phyloP scores from a whole-genome alignment of 192 early-diverging fungal genomes.

The Gryganskiella cystojenkinii region DNA sequence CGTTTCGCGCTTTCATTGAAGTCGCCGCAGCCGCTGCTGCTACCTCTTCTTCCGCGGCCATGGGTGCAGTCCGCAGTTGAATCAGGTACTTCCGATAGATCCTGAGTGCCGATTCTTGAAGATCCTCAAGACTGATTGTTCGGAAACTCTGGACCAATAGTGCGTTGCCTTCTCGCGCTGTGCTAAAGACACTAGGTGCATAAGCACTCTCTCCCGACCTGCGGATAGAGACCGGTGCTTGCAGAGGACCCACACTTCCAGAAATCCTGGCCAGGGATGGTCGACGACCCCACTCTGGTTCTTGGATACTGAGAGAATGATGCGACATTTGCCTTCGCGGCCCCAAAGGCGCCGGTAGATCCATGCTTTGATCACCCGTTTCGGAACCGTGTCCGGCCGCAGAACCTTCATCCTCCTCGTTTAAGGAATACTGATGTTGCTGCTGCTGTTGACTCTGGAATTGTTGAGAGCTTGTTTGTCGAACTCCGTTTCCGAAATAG shows the following conservation, averaged over 20 bases:
- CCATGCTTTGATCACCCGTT: not conserved
- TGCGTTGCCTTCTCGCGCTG: constrained; percentile 11
- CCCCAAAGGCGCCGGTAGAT: not conserved
- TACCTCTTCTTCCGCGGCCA: constrained; percentile 35
- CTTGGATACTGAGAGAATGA: constrained; percentile 3
- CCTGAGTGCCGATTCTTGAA: constrained; percentile 43
- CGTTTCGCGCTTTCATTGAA: not conserved
- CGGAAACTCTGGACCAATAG: constrained; percentile 34
- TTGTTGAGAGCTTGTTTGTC: constrained; percentile 13
- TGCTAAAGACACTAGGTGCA: constrained; percentile 32
- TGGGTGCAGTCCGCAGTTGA: constrained; percentile 38
- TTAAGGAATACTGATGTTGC: not conserved
- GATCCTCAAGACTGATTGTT: constrained; percentile 42
- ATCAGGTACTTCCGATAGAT: constrained; percentile 49
- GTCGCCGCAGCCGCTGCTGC: not conserved
- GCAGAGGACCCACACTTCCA: constrained; percentile 26
- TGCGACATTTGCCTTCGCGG: not conserved
- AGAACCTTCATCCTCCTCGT: constrained; percentile 6
- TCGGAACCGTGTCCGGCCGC: not conserved
- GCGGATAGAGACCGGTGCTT: constrained; percentile 21
- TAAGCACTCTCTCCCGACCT: constrained; percentile 43
- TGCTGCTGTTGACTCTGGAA: not conserved
- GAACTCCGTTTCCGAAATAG: constrained; percentile 20
- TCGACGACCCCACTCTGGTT: constrained; percentile 13
- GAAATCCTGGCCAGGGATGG: constrained; percentile 18